phyloP scores from a whole-genome alignment of 805 yeast species.

The Candida pseudoglaebosa region DNA sequence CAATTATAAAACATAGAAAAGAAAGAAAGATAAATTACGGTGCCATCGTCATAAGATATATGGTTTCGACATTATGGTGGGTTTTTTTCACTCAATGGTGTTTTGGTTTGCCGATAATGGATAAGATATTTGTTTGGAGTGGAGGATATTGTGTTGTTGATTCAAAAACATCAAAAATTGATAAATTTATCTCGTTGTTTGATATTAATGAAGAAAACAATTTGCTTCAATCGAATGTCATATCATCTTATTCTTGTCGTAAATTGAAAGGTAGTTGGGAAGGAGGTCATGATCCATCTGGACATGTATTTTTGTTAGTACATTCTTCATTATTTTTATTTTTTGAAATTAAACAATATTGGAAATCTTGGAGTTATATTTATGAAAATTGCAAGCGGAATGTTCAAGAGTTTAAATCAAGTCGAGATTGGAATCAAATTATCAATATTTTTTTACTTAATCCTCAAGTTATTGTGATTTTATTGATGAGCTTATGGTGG shows the following conservation, averaged over 20 bases:
- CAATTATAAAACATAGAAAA: conserved; percentile 8
- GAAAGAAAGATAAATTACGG: conserved; percentile 7
- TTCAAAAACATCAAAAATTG: conserved; percentile 6
- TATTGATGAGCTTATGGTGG: conserved; percentile 56
- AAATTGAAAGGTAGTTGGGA: conserved; percentile 51
- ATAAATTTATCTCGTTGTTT: conserved; percentile 6
- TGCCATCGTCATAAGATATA: conserved; percentile 40
- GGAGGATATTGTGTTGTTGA: conserved; percentile 72
- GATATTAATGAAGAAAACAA: background rate
- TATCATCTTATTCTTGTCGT: conserved; percentile 35
- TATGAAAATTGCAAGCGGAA: conserved; percentile 1
- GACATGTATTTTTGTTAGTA: conserved; percentile 79
- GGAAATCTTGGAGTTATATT: conserved; percentile 22
- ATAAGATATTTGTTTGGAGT: conserved; percentile 66
- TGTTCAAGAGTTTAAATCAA: background rate
- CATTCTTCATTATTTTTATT: conserved; percentile 63
- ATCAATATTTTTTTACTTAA: conserved; percentile 6
- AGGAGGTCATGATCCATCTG: conserved; percentile 98
- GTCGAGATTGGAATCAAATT: background rate
- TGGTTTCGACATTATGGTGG: conserved; percentile 75
- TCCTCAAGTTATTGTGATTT: conserved; percentile 25
- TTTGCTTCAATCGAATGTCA: conserved; percentile 3
- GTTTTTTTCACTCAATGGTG: conserved; percentile 81
- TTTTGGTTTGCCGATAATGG: conserved; percentile 86
- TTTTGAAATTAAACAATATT: conserved; percentile 52